Evolutionary conservation across 1,284 basidiomycete genomes (phyloP), one percentile per base, ranked within the genome.

Genomic region (Moesziomyces aphidis): DNA sequence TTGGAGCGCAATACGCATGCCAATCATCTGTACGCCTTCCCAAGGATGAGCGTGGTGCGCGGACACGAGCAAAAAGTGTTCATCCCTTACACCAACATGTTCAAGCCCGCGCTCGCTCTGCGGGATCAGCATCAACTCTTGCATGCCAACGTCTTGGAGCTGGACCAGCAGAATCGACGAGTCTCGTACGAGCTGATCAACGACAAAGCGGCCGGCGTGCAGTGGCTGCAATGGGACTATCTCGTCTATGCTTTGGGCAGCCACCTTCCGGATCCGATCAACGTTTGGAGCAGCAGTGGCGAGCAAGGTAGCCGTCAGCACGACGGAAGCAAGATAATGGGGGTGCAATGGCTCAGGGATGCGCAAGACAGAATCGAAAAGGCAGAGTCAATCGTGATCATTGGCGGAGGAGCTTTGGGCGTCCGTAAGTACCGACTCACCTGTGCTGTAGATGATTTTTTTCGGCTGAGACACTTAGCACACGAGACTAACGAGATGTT

Each of bases 1-100:
- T 87, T 92, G 45, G 91, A 92, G 78, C 86, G 91, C 58, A 91
- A 92, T 76, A 88, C 89, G 86, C 90, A 77, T 61, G 87, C 85
- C 11, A 78, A 74, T 24, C 56, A 87, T 73, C 79, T 87, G 28
- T 88, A 88, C 73, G 86, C 85, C 22, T 87, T 88, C 64, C 87
- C 87, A 13, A 82, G 87, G 50, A 86, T 85, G 72, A 83, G 85
- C 19, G 82, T 87, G 23, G 56, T 86, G 13, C 84, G 85, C 4
- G 68, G 84, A 10, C 86, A 86, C 63, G 86, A 86, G 46, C 83
- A 86, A 34, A 87, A 87, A 63, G 86, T 83, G 21, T 91, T 92
- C 85, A 89, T 92, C 72, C 91, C 92, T 0, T 91, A 90, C 82
- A 86, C 85, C 61, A 88, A 87, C 73, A 66, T 88, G 56, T 87